Percentiles rank a stretch among this genome's conserved stretches.
Evolutionary conservation across 139 green algal species (phyloP).

Genomic region (Marvania coccoides): DNA sequence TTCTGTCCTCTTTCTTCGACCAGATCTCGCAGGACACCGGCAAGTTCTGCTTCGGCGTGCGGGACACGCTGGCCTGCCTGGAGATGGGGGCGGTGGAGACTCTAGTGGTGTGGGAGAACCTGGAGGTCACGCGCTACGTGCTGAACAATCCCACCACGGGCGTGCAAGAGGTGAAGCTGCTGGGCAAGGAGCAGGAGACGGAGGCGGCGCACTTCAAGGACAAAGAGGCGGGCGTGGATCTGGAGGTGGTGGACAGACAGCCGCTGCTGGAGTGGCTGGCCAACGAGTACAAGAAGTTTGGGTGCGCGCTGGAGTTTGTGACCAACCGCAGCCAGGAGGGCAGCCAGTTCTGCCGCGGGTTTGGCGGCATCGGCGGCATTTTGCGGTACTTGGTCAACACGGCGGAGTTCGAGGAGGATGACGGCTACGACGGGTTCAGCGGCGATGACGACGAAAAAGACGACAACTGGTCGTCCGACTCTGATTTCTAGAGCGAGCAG

Average conservation of each 20-base stretch:
- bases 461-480: conserved; percentile 29
- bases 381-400: conserved; percentile 87
- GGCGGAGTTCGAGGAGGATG: conserved; percentile 51
- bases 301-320: conserved; percentile 94
- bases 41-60: conserved; percentile 89
- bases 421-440: conserved; percentile 8
- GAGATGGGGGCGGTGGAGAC: conserved; percentile 99
- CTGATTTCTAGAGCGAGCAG: conserved; percentile 10
- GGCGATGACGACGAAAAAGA: conserved; percentile 33
- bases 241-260: conserved; percentile 87
- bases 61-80: conserved; percentile 92
- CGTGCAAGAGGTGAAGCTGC: conserved; percentile 68
- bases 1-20: conserved; percentile 92
- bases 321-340: conserved; percentile 86
- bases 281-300: conserved; percentile 98
- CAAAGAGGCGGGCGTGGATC: conserved; percentile 66
- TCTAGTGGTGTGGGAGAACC: conserved; percentile 95
- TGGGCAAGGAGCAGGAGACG: conserved; percentile 80
- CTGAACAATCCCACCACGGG: conserved; percentile 58
- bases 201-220: conserved; percentile 78
- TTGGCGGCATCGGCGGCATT: conserved; percentile 91
- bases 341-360: conserved; percentile 94
- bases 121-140: conserved; percentile 70
- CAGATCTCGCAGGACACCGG: conserved; percentile 94
- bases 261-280: conserved; percentile 96